Base-by-base conservation (phyloP, 164 flowering plant genomes). In the Aristolochia californica region DNA sequence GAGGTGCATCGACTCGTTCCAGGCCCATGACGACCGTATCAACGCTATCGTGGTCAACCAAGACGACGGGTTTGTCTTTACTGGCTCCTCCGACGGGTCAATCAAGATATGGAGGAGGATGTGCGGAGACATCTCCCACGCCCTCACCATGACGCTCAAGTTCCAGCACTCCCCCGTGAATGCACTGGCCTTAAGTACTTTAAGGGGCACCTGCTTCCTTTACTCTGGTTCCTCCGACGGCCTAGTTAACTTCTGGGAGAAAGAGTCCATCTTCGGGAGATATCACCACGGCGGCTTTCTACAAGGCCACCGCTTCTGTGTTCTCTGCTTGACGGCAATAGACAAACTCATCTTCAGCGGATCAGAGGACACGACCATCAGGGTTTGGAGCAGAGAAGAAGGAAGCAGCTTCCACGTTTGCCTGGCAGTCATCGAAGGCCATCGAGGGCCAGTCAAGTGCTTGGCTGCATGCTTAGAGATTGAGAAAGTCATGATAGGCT, bases 101-200 rank as follows among this genome's bases (percentile, higher is more conserved):
- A 66, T 77, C 40, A 79, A 79, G 57, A 74, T 81, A 40, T 81
- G 87, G 87, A 62, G 78, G 34, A 70, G 70, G 24, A 66, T 72
- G 0, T 78, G 56, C 22, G 70, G 75, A 12, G 82, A 74, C 40
- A 62, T 43, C 57, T 74, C 77, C n/a, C 87, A 82, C 43, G 66
- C 68, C 5, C 81, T 80, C 38, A 75, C 68, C 8, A 72, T 73
- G 72, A 75, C 78, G 0, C 74, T 82, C 0, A 66, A 57, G 17
- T 74, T 70, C 70, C 83, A 75, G 38, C 65, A 50, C 0, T 79
- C 79, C 0, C 77, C 82, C 1, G 66, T 73, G 14, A 70, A 76
- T 53, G 75, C 80, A 17, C 54, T 76, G 55, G 77, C 75, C 11
- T 52, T 72, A 48, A 68, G 63, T 51, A 13, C 23, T 1, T 53